These are phyloP conservation scores for Dentiscutata heterogama DNA, from an alignment of 371 early-diverging fungal species.

Conservation along the genomic window DNA sequence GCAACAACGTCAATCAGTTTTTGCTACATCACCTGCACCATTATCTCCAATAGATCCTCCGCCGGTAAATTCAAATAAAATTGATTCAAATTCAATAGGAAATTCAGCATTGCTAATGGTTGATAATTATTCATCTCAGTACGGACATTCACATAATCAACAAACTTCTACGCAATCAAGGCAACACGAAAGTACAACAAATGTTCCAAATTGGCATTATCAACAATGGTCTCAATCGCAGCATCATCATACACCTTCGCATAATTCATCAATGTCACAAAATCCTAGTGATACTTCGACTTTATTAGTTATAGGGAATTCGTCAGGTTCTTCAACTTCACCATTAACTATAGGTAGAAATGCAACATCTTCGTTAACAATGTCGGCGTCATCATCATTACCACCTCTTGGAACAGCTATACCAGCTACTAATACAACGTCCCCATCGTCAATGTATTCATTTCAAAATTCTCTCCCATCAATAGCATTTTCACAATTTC, in stretches of 20 bases:
- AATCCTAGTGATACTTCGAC: neutral
- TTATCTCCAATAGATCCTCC: constrained; percentile 10
- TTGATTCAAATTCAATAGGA: neutral
- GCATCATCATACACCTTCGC: neutral
- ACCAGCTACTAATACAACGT: neutral
- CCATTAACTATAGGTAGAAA: neutral
- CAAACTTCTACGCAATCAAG: neutral
- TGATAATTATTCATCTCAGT: constrained; percentile 26
- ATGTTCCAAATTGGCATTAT: neutral
- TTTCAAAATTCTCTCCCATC: neutral
- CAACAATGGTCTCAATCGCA: constrained; percentile 21
- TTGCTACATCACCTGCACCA: neutral
- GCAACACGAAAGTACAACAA: neutral
- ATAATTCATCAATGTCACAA: neutral
- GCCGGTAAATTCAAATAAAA: neutral
- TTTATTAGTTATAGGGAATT: neutral
- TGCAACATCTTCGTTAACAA: neutral
- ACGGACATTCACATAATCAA: neutral
- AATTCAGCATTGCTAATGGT: neutral
- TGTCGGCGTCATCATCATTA: constrained; percentile 19
- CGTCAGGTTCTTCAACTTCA: neutral
- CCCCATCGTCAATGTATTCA: neutral
- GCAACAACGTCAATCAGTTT: constrained; percentile 19
- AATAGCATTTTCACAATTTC: constrained; percentile 20
- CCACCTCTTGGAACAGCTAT: neutral